Evolutionary conservation across 148 eudicot genomes (phyloP), one percentile per base, ranked within the genome.

Genomic region (Chenopodium quinoa): DNA sequence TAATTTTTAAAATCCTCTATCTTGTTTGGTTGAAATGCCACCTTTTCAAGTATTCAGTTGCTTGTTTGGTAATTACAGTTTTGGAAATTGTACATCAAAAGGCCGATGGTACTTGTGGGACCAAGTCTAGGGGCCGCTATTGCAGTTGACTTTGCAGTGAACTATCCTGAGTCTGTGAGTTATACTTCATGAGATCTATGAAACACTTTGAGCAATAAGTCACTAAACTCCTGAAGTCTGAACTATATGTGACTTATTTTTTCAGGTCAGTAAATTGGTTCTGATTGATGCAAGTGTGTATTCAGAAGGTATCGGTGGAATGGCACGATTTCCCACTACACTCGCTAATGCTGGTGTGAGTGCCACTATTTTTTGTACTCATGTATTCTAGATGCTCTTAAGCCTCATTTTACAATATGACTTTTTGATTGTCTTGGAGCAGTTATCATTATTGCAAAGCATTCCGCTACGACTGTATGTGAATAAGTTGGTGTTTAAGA

Each of bases 51-150:
- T 74, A 52, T 74, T 48, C 11, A 7, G 12, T 60, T 78, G 63
- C 56, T 0, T 29, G 8, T 37, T 27, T 50, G 22, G 4, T 25
- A 14, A 52, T 65, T 44, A 75, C 87, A 96, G 99, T 89, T 96
- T 44, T 96, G 98, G 99, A 90, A 85, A 81, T 88, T 92, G 8
- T 85, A 96, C 78, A 90, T 96, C 87, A 85, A 86, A 79, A 90
- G 91, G 87, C 98, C 99, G 10, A 89, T 96, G 97, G 73, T 87
- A 79, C 89, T 96, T 66, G 93, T 93, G 73, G 99, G 99, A 83
- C 98, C 99, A 71, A 96, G 99, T 83, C 92, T 96, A 79, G 99
- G 98, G 73, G 98, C 97, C 14, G 97, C 99, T 17, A 86, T 93
- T 70, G 98, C 99, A 20, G 82, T 93, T 78, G 99, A 96, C 88